Conservation (phyloP, 352 stramenopile genomes). For the Pilasporangium apinafurcum region DNA sequence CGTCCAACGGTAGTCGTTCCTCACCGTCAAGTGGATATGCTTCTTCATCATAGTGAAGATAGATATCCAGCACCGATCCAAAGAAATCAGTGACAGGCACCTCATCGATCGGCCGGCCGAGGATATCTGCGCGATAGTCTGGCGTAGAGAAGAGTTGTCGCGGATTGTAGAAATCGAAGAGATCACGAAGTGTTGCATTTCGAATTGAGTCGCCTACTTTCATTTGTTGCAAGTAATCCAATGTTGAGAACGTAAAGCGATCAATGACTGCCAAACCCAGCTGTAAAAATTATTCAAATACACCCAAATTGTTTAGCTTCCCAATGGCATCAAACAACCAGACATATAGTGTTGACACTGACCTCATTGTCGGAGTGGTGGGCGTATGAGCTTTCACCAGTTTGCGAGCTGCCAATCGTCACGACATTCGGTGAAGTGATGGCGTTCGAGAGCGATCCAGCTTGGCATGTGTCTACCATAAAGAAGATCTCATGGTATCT, state of each 20-base stretch:
- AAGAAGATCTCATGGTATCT: conserved; percentile 95
- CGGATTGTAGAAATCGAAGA: conserved; percentile 83
- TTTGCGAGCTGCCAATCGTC: conserved; percentile 89
- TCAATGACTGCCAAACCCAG: conserved; percentile 85
- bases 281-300: conserved; percentile 12
- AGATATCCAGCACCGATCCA: conserved; percentile 79
- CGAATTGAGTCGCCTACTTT: conserved; percentile 71
- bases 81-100: conserved; percentile 87
- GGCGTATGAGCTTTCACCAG: conserved; percentile 94
- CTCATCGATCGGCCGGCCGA: conserved; percentile 58
- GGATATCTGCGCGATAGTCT: conserved; percentile 68
- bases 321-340: not conserved
- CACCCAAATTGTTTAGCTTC: not conserved
- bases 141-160: conserved; percentile 79
- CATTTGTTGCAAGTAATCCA: conserved; percentile 85
- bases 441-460: conserved; percentile 87
- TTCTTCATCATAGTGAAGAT: conserved; percentile 66
- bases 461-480: conserved; percentile 98
- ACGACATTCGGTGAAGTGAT: conserved; percentile 89
- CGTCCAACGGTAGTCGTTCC: not conserved
- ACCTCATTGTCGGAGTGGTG: conserved; percentile 85
- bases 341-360: not conserved
- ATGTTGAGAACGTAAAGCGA: conserved; percentile 85
- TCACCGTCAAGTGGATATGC: conserved; percentile 59
- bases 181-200: conserved; percentile 51